Base-by-base conservation (phyloP, 306 rosid species). In the Psophocarpus tetragonolobus region DNA sequence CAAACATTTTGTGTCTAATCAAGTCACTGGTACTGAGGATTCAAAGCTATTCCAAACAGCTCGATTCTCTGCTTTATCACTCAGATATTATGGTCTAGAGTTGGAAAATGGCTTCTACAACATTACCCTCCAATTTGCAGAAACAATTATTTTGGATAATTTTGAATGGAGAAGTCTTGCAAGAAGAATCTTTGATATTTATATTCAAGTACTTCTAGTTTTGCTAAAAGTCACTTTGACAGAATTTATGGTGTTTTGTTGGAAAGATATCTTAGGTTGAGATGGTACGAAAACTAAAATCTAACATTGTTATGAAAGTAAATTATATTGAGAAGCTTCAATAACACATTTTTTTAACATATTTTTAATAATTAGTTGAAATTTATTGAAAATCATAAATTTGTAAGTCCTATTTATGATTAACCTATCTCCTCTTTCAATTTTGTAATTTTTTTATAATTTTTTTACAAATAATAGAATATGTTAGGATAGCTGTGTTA, bases 61-160 rank as follows among this genome's bases (percentile, higher is more conserved):
- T 8, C 83, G 97, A 21, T 45, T 90, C 56, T 90, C 97, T 57
- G 81, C 96, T 75, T 92, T 93, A 44, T 92, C 97, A 27, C 50
- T 92, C 30, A 84, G 97, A 82, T 90, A 92, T 84, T 89, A 82
- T 74, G 96, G 97, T 8, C 60, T 90, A 48, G 93, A 96, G 32
- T 85, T 90, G 47, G 73, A 90, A 54, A 89, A 90, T 65, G 94
- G 96, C 2, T 61, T 77, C 75, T 90, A 92, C 80, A 89, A 80
- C 29, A 80, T 92, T 23, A 81, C 74, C 53, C 96, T 92, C 71
- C 87, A 86, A 58, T 92, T 92, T 74, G 83, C 88, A 1, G 94
- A 93, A 81, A 82, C 67, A 30, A 77, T 74, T 73, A 68, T 89
- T 61, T 44, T 15, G 26, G 78, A 87, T 72, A 35, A 35, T 29